Evolutionary conservation across 176 grass and related monocot genomes (phyloP).

Genomic region (Musa troglodytarum): DNA sequence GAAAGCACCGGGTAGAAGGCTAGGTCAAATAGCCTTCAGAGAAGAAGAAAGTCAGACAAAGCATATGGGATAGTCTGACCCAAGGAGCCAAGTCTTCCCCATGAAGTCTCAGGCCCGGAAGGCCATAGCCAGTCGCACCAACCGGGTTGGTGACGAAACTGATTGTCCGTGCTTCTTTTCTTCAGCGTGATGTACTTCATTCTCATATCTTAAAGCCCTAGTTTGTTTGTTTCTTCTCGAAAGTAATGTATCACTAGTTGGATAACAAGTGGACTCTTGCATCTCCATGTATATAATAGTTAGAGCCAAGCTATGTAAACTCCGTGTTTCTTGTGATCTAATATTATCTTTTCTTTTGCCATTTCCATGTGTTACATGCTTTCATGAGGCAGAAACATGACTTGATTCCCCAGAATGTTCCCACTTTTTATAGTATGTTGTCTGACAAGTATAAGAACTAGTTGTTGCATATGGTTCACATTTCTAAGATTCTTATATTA

Average conservation of each 20-base stretch:
- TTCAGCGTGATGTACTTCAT: no score
- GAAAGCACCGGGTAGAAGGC: no score
- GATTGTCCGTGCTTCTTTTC: no score
- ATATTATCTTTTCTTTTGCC: not conserved
- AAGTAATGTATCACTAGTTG: not conserved
- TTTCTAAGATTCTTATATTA: not conserved
- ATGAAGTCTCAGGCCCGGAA: no score
- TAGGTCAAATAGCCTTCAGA: no score
- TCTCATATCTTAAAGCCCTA: no score
- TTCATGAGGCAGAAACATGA: not conserved
- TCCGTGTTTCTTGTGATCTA: not conserved
- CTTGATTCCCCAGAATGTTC: not conserved
- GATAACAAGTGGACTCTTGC: not conserved
- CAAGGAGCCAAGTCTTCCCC: no score
- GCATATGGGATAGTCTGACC: no score
- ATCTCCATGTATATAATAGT: not conserved
- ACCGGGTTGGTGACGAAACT: no score
- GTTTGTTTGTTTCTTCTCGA: not conserved
- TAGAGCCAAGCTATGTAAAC: not conserved
- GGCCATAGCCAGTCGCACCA: no score
- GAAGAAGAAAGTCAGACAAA: no score
- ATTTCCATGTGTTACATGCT: not conserved
- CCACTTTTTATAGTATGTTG: not conserved
- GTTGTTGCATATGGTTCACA: not conserved
- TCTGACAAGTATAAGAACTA: not conserved